Percentiles rank a stretch among this genome's conserved stretches.
Evolutionary conservation across 371 early-diverging fungal species (phyloP).

Genomic region (Zychaea mexicana): DNA sequence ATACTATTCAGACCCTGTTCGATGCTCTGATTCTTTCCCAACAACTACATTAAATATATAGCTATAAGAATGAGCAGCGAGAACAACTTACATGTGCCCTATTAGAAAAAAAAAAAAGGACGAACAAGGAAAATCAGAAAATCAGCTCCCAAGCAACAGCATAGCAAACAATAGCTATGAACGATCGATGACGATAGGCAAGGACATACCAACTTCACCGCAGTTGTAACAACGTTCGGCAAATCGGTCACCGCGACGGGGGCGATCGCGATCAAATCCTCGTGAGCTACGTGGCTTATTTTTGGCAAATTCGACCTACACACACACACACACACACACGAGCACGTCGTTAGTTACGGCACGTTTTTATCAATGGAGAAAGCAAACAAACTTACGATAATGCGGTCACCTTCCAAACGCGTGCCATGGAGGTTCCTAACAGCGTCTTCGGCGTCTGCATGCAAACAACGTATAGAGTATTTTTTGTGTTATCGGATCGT

Average conservation of each 20-base stretch:
- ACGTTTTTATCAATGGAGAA: slow-evolving; percentile 6
- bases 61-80: too few species aligned
- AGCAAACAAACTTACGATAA: slow-evolving; percentile 25
- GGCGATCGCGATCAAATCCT: neutral
- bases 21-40: too few species aligned
- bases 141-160: too few species aligned
- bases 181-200: too few species aligned
- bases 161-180: too few species aligned
- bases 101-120: neutral
- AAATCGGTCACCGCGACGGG: neutral
- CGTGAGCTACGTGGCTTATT: neutral
- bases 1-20: too few species aligned
- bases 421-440: slow-evolving; percentile 68
- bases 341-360: slow-evolving; percentile 3
- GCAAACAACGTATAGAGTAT: neutral
- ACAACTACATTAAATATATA: neutral
- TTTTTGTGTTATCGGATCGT: slow-evolving; percentile 5
- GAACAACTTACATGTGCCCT: slow-evolving; percentile 51
- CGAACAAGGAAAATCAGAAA: neutral
- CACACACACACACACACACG: neutral
- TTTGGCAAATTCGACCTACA: slow-evolving; percentile 23
- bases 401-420: slow-evolving; percentile 42
- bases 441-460: slow-evolving; percentile 78
- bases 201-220: slow-evolving; percentile 35
- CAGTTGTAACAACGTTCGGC: slow-evolving; percentile 46